Evolutionary conservation across 176 grass and related monocot genomes (phyloP), one percentile per base, ranked within the genome.

Genomic region (Paspalum vaginatum): DNA sequence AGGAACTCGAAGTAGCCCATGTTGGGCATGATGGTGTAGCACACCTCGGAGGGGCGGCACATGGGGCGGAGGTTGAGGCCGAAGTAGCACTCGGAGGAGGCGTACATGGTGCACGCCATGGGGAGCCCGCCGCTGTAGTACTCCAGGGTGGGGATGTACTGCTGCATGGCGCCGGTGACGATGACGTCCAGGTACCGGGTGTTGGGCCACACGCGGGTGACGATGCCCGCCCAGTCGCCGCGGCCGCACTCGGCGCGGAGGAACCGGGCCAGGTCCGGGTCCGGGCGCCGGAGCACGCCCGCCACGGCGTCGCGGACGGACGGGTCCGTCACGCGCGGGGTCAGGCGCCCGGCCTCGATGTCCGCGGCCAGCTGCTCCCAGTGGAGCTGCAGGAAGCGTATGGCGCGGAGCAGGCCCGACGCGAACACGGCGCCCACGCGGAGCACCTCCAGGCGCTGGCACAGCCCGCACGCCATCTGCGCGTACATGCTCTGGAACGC

Each of bases 11-110:
- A 94, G 79, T 94, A 94, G 6, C 77, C 88, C 85, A 88, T 86
- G 74, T 91, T 94, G 79, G 91, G 88, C 91, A 94, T 94, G 78
- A 94, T 88, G 85, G 91, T 91, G 85, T 94, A 88, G 41, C 74
- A 57, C 2, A 94, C 91, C 70, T 94, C 85, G 12, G 78, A 76
- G 2, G 88, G 91, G 44, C 20, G 49, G 91, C 91, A 94, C 74
- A 94, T 91, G 5, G 88, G 91, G 0, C 80, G 85, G 11, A 91
- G 82, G 86, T 94, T 94, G 15, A 94, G 78, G 0, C 88, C 88
- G 51, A 91, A 91, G 88, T 88, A 91, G 76, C 91, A 91, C 79
- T 94, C 91, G 3, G 91, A 94, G 11, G 88, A 88, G 20, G 85
- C 85, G 79, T 94, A 94, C 85, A 83, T 88, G 78, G 81, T 91